Base-by-base conservation (phyloP, 129 eudicot species). In the Glebionis coronaria region DNA sequence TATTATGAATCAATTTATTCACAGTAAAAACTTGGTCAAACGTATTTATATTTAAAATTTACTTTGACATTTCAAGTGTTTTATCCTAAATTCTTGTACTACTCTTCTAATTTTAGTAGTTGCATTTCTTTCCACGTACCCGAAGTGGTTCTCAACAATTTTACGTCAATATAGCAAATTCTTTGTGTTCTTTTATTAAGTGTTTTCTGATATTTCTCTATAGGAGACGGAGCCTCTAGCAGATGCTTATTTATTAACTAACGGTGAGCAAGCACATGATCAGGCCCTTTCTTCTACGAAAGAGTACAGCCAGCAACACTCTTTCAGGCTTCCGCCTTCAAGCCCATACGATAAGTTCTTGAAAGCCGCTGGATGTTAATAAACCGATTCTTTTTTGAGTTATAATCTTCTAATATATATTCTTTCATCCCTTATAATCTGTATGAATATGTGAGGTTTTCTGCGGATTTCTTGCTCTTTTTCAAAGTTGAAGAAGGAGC, bases 311-410 rank as follows among this genome's bases (percentile, higher is more conserved):
- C 87, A 79, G 56, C 85, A 81, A 52, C 84, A 81, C 58, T 83
- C 96, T 21, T 89, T 89, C 68, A 80, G 90, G 73, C 78, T 85
- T 69, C 96, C 96, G 38, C 96, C 96, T 71, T 82, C 96, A 55
- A 89, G 96, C 76, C 96, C 96, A 15, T 89, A 85, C 45, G 96
- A 89, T 75, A 89, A 89, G 63, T 89, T 89, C 76, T 78, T 89
- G 50, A 85, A 81, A 70, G 96, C 96, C 11, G 96, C 94, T 28
- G 94, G 96, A 77, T 85, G 96, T 82, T 85, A 73, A 82, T 54
- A 70, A 63, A 44, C 23, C 18, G 0, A 35, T 35, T 6, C 42
- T 6, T 35, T 35, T 35, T 8, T 9, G 12, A 16, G 20, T 31
- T 31, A 28, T 65, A 46, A 46, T 65, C 57, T 46, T 65, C 27